Percentiles rank a stretch among this genome's conserved stretches.
phyloP scores from a whole-genome alignment of 2,329 filamentous ascomycete species.

The Metarhizium robertsii region DNA sequence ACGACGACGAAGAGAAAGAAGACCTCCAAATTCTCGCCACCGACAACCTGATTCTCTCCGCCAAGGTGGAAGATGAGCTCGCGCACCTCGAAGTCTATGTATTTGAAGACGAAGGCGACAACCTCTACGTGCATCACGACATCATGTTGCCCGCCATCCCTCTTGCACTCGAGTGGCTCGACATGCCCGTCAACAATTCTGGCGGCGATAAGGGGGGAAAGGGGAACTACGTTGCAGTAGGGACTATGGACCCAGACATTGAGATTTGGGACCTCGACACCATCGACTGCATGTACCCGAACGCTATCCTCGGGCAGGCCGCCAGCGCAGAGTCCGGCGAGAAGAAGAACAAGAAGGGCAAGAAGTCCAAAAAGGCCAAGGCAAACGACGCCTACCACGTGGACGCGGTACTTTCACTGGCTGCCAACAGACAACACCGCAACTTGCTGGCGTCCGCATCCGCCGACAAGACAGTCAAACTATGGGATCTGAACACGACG shows the following conservation, averaged over 20 bases:
- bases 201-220: slow-evolving; percentile 51
- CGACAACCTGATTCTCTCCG: slow-evolving; percentile 86
- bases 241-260: slow-evolving; percentile 97
- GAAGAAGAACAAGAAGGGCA: slow-evolving; percentile 73
- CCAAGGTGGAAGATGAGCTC: slow-evolving; percentile 93
- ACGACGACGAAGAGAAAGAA: slow-evolving; percentile 82
- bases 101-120: slow-evolving; percentile 90
- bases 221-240: slow-evolving; percentile 90
- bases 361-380: slow-evolving; percentile 64
- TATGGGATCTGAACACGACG: slow-evolving; percentile 91
- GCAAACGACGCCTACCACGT: slow-evolving; percentile 89
- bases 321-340: slow-evolving; percentile 41
- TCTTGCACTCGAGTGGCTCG: slow-evolving; percentile 90
- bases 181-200: slow-evolving; percentile 74
- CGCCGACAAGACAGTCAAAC: slow-evolving; percentile 92
- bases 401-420: slow-evolving; percentile 82
- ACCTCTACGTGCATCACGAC: slow-evolving; percentile 98
- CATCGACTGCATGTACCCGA: slow-evolving; percentile 96
- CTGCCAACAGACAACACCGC: slow-evolving; percentile 85
- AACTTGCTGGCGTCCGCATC: slow-evolving; percentile 93
- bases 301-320: slow-evolving; percentile 82
- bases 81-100: slow-evolving; percentile 96
- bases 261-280: slow-evolving; percentile 97
- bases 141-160: slow-evolving; percentile 98
- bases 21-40: slow-evolving; percentile 88